Evolutionary conservation across 208 protist species (phyloP), one percentile per base, ranked within the genome.

Genomic region (Crithidia sp.): DNA sequence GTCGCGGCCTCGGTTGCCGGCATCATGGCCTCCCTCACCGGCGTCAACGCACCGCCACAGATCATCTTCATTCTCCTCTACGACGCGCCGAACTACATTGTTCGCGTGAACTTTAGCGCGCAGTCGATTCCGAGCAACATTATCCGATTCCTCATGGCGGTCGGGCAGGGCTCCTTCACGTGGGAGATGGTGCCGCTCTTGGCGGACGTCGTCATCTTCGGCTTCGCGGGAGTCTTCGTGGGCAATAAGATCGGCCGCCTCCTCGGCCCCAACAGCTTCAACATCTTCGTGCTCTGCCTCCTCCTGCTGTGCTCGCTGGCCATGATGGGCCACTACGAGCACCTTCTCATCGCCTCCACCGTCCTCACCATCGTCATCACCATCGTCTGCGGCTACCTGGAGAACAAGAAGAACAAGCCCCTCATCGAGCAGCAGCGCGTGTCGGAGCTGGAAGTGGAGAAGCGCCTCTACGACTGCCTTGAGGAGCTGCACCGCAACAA

Each of bases 11-110:
- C 80, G 13, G 43, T 85, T 47, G 79, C 85, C 2, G 85, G 85
- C 37, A 57, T 87, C n/a, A 85, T 87, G 79, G 80, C 80, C 17
- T 87, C 85, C 17, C 66, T 90, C 50, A 86, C 81, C 16, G 85
- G 85, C 54, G 79, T 88, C 43, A 86, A 85, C 69, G 81, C 79
- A 2, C 80, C 83, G 43, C 86, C 86, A 70, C 76, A 88, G 77
- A 84, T 91, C 65, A 84, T 91, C 60, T 88, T 91, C 41, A 81
- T 88, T 60, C 72, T 86, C 41, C 74, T 91, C 45, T 86, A 77
- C 53, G 81, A 91, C 69, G 79, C 80, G 41, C 86, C 86, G 10
- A 83, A 83, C 69, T 91, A 88, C 71, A 83, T 91, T 64, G 79
- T 88, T 16, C 80, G 80, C 28, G 81, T 88, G 49, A 88, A 88